phyloP scores from a whole-genome alignment of 176 grass and related monocot species.

The Lolium perenne region DNA sequence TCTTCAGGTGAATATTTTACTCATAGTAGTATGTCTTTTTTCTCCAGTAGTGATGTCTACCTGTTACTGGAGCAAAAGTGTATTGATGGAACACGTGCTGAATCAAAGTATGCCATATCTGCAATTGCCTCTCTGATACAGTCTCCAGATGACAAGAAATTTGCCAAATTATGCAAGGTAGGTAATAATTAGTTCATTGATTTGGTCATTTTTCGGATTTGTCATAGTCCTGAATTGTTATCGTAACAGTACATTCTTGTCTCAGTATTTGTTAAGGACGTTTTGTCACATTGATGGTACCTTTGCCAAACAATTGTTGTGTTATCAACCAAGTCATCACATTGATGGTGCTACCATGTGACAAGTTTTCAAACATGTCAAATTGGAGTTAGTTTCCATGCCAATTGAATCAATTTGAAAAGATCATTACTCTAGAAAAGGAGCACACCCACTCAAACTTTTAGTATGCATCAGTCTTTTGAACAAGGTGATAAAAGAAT shows the following conservation, averaged over 20 bases:
- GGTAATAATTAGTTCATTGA: background rate
- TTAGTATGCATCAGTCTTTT: background rate
- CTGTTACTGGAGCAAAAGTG: constrained; percentile 83
- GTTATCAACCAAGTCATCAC: constrained; percentile 24
- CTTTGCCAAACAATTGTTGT: background rate
- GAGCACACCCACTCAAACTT: background rate
- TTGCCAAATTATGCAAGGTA: constrained; percentile 75
- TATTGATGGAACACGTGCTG: constrained; percentile 86
- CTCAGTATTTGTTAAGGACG: constrained; percentile 6
- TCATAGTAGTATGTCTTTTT: constrained; percentile 26
- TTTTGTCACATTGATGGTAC: constrained; percentile 31
- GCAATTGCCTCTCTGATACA: constrained; percentile 69
- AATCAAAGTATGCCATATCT: constrained; percentile 82
- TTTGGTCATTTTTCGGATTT: constrained; percentile 8
- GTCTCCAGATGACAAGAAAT: constrained; percentile 53
- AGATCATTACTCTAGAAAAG: constrained; percentile 13
- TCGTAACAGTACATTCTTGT: constrained; percentile 14
- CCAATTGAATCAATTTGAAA: constrained; percentile 5
- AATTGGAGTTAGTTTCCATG: background rate
- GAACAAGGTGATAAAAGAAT: background rate
- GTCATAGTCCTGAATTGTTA: constrained; percentile 11
- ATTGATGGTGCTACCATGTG: background rate
- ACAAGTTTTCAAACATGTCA: background rate
- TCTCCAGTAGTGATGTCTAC: constrained; percentile 67
- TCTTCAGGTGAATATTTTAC: constrained; percentile 34